Conservation (phyloP, 345 rosid species). For the Gossypium herbaceum region DNA sequence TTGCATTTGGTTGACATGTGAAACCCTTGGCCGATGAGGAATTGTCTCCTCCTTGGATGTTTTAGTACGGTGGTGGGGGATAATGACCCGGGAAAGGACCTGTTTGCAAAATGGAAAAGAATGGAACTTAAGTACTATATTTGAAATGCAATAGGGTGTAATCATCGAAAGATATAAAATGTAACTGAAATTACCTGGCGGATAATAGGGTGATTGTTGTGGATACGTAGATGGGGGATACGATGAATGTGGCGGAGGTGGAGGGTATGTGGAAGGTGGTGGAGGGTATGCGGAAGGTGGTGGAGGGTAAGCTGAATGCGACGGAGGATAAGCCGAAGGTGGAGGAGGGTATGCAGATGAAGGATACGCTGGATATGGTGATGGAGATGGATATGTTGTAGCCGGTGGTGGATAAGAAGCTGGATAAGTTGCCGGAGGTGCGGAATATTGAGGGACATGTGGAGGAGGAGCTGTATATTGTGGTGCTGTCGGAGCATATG, state of each 20-base stretch:
- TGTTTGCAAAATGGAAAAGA: conserved; percentile 17
- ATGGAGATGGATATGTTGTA: conserved; percentile 12
- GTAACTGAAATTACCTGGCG: conserved; percentile 38
- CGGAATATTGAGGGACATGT: not conserved
- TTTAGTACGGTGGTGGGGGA: conserved; percentile 57
- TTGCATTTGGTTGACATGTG: no score
- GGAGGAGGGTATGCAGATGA: conserved; percentile 39
- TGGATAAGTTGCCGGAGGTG: conserved; percentile 10
- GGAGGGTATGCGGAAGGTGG: conserved; percentile 9
- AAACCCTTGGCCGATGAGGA: not conserved
- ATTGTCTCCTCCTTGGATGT: not conserved
- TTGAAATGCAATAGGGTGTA: not conserved
- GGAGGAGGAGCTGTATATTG: conserved; percentile 5
- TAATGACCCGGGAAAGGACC: conserved; percentile 57
- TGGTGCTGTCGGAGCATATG: conserved; percentile 25
- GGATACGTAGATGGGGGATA: conserved; percentile 9
- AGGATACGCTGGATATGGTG: conserved; percentile 29
- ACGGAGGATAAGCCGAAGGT: conserved; percentile 33
- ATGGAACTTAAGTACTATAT: not conserved
- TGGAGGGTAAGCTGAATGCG: conserved; percentile 22
- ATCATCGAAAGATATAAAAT: not conserved
- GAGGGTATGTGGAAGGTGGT: conserved; percentile 2
- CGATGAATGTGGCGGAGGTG: conserved; percentile 9
- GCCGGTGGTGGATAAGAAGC: conserved; percentile 20
- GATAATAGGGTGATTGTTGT: conserved; percentile 45